phyloP scores from a whole-genome alignment of 192 early-diverging fungal species.

The Mortierella alpina region DNA sequence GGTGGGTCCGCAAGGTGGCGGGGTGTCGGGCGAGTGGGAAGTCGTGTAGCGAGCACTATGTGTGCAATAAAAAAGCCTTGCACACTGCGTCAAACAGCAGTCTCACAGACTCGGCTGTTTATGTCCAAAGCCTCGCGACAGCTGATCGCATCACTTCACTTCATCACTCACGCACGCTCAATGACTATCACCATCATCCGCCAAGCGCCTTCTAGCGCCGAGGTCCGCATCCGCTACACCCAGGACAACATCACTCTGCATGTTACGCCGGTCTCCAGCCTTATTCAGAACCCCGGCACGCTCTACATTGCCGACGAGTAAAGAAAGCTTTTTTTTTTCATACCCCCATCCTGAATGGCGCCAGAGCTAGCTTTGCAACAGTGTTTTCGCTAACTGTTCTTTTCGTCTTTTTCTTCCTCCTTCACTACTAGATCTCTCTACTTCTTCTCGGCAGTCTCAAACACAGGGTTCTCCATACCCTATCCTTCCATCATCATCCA shows the following conservation, averaged over 20 bases:
- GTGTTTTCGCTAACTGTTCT: background rate
- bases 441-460: conserved; percentile 58
- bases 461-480: conserved; percentile 65
- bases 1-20: conserved; percentile 8
- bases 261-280: conserved; percentile 37
- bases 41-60: background rate
- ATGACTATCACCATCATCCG: conserved; percentile 53
- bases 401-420: background rate
- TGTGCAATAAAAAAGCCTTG: background rate
- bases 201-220: conserved; percentile 29
- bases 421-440: conserved; percentile 58
- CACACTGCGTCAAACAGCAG: background rate
- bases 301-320: conserved; percentile 53
- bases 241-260: conserved; percentile 35
- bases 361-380: background rate
- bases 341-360: background rate
- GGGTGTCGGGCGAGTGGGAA: conserved; percentile 16
- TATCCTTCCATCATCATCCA: conserved; percentile 78
- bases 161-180: background rate
- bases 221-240: conserved; percentile 42
- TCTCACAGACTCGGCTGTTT: background rate
- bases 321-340: background rate
- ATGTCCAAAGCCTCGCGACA: background rate
- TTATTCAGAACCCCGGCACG: conserved; percentile 49
- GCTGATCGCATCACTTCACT: background rate